Percentiles rank a stretch among this genome's conserved stretches.
phyloP scores from a whole-genome alignment of 306 rosid genomes.

The Malus sylvestris region DNA sequence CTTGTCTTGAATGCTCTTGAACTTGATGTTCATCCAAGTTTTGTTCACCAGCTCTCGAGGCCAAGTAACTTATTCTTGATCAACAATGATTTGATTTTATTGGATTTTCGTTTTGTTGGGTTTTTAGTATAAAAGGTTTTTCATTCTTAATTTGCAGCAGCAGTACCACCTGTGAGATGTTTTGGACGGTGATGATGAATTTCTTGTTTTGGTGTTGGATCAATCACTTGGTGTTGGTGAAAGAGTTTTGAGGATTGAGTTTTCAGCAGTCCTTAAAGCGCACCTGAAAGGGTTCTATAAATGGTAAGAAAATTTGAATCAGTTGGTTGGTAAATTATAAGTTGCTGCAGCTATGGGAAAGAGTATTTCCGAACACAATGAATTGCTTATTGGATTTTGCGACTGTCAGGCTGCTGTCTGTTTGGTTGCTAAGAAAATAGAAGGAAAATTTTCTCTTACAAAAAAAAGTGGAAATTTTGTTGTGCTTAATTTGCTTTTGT shows the following conservation, averaged over 20 bases:
- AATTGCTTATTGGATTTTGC: background rate
- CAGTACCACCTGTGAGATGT: conserved; percentile 32
- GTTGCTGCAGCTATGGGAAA: background rate
- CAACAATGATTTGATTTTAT: background rate
- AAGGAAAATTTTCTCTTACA: background rate
- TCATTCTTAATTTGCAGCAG: conserved; percentile 18
- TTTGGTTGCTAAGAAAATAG: background rate
- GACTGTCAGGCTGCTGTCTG: background rate
- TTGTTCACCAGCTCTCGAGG: conserved; percentile 30
- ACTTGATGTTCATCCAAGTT: conserved; percentile 34
- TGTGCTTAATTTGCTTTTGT: background rate
- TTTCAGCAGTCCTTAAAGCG: conserved; percentile 50
- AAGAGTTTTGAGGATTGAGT: conserved; percentile 45
- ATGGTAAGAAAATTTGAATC: conserved; percentile 23
- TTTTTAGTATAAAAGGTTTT: background rate
- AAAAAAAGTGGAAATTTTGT: background rate
- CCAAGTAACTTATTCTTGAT: conserved; percentile 25
- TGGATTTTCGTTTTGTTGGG: background rate
- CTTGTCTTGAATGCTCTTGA: conserved; percentile 50
- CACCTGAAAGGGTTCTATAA: conserved; percentile 49
- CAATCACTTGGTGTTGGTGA: conserved; percentile 43
- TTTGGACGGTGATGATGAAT: conserved; percentile 47
- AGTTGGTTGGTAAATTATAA: background rate
- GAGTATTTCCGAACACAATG: background rate
- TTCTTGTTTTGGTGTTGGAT: conserved; percentile 46